These are phyloP conservation scores for Erythrobasidium yunnanense DNA, from an alignment of 768 basidiomycete species.

Conservation along the genomic window DNA sequence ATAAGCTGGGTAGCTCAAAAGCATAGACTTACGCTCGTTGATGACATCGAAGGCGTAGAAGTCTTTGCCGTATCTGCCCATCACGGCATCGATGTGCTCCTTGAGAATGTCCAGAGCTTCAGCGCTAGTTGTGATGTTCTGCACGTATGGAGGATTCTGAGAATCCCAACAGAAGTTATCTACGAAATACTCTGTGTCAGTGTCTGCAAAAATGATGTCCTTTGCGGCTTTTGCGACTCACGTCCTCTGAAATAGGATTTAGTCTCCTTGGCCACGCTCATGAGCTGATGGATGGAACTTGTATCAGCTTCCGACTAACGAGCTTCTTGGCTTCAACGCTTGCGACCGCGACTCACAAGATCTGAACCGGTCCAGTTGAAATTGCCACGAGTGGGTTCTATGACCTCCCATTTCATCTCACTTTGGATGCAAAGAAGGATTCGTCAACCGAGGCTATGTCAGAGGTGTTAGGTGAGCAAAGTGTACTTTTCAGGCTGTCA, in stretches of 20 bases:
- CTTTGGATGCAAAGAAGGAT: too few relatives aligned
- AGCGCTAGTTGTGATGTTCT: background rate
- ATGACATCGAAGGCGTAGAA: conserved; percentile 4
- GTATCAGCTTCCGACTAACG: background rate
- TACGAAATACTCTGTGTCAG: background rate
- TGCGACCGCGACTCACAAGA: background rate
- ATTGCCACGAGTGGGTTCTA: background rate
- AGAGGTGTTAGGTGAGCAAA: background rate
- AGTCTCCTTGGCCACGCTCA: background rate
- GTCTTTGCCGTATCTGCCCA: background rate
- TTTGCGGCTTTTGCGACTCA: background rate
- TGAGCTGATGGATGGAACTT: background rate
- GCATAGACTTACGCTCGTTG: background rate
- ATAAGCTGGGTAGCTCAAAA: too few relatives aligned
- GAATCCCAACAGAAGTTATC: background rate
- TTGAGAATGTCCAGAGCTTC: background rate
- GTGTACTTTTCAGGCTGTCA: background rate
- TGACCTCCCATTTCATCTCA: conserved; percentile 13
- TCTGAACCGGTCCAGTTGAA: background rate
- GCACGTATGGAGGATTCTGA: background rate
- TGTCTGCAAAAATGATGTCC: background rate
- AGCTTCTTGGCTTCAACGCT: background rate
- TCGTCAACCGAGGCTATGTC: too few relatives aligned
- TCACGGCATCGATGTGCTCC: conserved; percentile 3
- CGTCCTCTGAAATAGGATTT: background rate